phyloP scores from a whole-genome alignment of 768 basidiomycete genomes.

The Tricholoma saponaceum region DNA sequence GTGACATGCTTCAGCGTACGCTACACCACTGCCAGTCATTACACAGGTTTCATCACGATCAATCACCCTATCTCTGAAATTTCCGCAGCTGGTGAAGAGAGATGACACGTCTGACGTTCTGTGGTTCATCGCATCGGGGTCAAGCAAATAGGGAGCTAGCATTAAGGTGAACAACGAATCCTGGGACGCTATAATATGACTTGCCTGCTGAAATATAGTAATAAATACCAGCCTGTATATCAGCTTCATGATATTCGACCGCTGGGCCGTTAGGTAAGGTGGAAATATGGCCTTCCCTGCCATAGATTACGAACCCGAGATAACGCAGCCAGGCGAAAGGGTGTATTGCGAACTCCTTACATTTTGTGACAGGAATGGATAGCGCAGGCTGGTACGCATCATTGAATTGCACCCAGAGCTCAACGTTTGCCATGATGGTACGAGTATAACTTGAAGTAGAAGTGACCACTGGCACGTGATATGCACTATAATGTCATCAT shows the following conservation, averaged over 20 bases:
- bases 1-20: background rate
- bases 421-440: slow-evolving; percentile 3
- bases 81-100: slow-evolving; percentile 4
- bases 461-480: too few species aligned
- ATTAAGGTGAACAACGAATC: slow-evolving; percentile 8
- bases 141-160: slow-evolving; percentile 11
- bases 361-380: slow-evolving; percentile 17
- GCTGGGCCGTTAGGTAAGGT: slow-evolving; percentile 6
- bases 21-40: background rate
- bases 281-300: slow-evolving; percentile 14
- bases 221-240: slow-evolving; percentile 15
- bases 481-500: too few species aligned
- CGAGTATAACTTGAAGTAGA: too few species aligned
- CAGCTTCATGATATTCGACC: slow-evolving; percentile 9
- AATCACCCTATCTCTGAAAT: background rate
- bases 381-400: slow-evolving; percentile 6
- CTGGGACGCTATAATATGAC: slow-evolving; percentile 8
- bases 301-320: slow-evolving; percentile 14
- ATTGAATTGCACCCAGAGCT: slow-evolving; percentile 12
- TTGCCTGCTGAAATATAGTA: slow-evolving; percentile 14
- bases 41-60: background rate
- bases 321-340: slow-evolving; percentile 16
- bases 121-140: slow-evolving; percentile 15
- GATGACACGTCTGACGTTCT: slow-evolving; percentile 7
- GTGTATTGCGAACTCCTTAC: slow-evolving; percentile 16